These are phyloP conservation scores for Zopfochytrium polystomum DNA, from an alignment of 371 early-diverging fungal species.

Conservation along the genomic window DNA sequence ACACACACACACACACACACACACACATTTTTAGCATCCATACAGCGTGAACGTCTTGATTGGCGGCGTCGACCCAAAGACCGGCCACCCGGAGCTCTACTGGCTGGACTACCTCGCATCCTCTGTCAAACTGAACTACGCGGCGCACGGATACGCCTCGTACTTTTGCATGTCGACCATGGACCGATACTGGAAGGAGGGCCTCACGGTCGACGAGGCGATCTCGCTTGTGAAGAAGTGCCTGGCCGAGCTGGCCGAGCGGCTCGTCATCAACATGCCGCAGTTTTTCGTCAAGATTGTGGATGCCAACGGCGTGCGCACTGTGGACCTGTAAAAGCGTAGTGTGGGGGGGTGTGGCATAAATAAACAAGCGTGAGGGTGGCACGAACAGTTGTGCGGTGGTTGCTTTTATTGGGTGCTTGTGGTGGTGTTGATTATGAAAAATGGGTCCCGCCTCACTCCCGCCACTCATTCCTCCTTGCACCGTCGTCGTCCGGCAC, in stretches of 20 bases:
- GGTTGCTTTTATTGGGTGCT: no score
- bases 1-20: no score
- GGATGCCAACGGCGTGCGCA: conserved; percentile 78
- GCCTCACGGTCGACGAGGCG: conserved; percentile 82
- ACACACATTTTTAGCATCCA: conserved; percentile 61
- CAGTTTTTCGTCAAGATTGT: conserved; percentile 80
- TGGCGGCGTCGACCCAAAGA: conserved; percentile 77
- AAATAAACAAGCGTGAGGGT: no score
- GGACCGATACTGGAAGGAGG: conserved; percentile 88
- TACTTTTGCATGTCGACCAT: conserved; percentile 88
- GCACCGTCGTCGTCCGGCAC: no score
- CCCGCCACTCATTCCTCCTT: no score
- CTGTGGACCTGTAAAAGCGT: conserved; percentile 15
- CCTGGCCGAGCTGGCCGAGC: conserved; percentile 76
- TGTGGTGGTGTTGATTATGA: no score
- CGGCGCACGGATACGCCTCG: conserved; percentile 90
- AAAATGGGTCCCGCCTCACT: no score
- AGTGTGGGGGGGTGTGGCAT: no score
- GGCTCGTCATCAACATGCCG: conserved; percentile 85
- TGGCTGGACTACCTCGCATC: conserved; percentile 92
- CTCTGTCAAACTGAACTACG: conserved; percentile 76
- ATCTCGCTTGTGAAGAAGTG: conserved; percentile 78
- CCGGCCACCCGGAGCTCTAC: conserved; percentile 72
- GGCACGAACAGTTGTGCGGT: no score
- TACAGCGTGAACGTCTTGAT: conserved; percentile 89